Evolutionary conservation across 306 rosid species (phyloP).

Genomic region (Fragaria nilgerrensis): DNA sequence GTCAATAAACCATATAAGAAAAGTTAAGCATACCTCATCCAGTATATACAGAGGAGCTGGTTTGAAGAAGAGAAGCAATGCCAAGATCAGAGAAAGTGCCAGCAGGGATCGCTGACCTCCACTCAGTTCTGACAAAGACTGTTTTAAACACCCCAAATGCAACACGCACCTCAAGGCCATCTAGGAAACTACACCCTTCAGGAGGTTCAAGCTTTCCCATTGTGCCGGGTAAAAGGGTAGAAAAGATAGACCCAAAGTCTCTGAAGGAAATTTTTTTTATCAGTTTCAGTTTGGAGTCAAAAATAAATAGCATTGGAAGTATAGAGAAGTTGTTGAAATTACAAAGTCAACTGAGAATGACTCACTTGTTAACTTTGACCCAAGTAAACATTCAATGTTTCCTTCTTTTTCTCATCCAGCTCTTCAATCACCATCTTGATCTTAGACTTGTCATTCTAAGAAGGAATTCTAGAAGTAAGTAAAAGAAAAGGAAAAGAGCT

Average conservation of each 20-base stretch:
- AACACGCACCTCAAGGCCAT: slow-evolving; percentile 96
- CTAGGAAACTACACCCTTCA: slow-evolving; percentile 89
- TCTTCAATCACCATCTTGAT: slow-evolving; percentile 97
- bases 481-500: slow-evolving; percentile 20
- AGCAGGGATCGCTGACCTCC: slow-evolving; percentile 98
- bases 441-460: slow-evolving; percentile 88
- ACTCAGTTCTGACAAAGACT: slow-evolving; percentile 92
- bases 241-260: slow-evolving; percentile 95
- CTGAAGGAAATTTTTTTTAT: slow-evolving; percentile 42
- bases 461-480: slow-evolving; percentile 33
- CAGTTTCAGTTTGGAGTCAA: slow-evolving; percentile 13
- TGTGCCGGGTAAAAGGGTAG: slow-evolving; percentile 90
- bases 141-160: slow-evolving; percentile 99
- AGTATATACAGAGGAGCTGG: slow-evolving; percentile 97
- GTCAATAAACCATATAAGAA: background rate
- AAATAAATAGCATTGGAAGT: slow-evolving; percentile 13
- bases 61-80: slow-evolving; percentile 92
- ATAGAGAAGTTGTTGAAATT: background rate
- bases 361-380: slow-evolving; percentile 84
- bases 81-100: slow-evolving; percentile 89
- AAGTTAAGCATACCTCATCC: slow-evolving; percentile 69
- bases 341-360: background rate
- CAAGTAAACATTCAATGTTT: slow-evolving; percentile 87
- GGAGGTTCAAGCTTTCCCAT: slow-evolving; percentile 95
- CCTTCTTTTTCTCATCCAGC: slow-evolving; percentile 97